Evolutionary conservation across 352 stramenopile genomes (phyloP).

Genomic region (Globisporangium takayamanum): DNA sequence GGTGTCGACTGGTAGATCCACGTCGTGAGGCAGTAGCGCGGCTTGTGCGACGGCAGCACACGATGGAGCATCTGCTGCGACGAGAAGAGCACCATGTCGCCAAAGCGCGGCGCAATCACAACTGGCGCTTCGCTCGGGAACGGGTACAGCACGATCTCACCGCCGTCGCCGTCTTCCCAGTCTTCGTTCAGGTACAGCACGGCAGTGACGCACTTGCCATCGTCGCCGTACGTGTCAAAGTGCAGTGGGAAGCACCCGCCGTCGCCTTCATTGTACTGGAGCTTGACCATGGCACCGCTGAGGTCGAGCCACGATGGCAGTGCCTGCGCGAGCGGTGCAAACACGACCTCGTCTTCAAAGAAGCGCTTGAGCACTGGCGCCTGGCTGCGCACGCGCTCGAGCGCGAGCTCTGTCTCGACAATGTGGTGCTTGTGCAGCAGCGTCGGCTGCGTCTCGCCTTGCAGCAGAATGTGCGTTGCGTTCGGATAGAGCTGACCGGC

Average conservation of each 20-base stretch:
- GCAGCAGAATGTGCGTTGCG: conserved; percentile 66
- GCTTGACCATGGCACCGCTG: conserved; percentile 58
- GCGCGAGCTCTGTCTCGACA: conserved; percentile 71
- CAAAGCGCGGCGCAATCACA: conserved; percentile 45
- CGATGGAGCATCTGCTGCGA: conserved; percentile 78
- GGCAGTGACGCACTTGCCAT: conserved; percentile 77
- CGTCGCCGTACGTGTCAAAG: conserved; percentile 79
- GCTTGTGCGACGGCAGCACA: conserved; percentile 41
- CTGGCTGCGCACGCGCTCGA: conserved; percentile 25
- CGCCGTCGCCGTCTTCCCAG: conserved; percentile 64
- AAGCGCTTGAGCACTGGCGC: conserved; percentile 46
- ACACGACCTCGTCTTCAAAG: conserved; percentile 57
- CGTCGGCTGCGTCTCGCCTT: conserved; percentile 22
- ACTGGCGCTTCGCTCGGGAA: conserved; percentile 50
- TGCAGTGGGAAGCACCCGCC: conserved; percentile 84
- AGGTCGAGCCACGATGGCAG: conserved; percentile 41
- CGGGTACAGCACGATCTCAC: conserved; percentile 77
- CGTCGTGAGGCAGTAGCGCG: conserved; percentile 58
- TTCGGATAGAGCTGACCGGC: conserved; percentile 64
- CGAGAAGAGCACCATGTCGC: conserved; percentile 71
- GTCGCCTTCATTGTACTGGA: conserved; percentile 71
- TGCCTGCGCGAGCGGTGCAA: conserved; percentile 24
- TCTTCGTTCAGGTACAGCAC: conserved; percentile 82
- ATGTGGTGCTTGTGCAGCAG: conserved; percentile 77
- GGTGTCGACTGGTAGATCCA: conserved; percentile 52